A percentile compares a stretch with the other conserved stretches of the same genome.
phyloP scores from a whole-genome alignment of 2,329 filamentous ascomycete species.

The Hymenotorrendiella dingleyae region DNA sequence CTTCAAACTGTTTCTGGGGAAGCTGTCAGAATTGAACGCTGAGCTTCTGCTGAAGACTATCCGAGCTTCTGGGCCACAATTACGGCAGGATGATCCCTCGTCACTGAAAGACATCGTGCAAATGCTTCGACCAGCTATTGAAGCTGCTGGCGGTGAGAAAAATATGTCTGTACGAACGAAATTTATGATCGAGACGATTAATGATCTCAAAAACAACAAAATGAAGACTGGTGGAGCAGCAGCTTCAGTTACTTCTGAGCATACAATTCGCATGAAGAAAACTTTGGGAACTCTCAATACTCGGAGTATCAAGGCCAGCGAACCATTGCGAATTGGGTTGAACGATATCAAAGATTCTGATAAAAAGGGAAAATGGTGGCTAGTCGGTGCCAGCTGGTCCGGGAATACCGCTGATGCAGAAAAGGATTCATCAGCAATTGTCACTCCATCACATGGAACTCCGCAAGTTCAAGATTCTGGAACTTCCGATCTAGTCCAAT shows the following conservation, averaged over 20 bases:
- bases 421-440: conserved; percentile 24
- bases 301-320: conserved; percentile 62
- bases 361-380: conserved; percentile 95
- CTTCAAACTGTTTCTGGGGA: conserved; percentile 67
- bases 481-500: conserved; percentile 29
- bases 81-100: conserved; percentile 83
- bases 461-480: conserved; percentile 30
- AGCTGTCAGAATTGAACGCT: conserved; percentile 78
- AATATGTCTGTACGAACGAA: conserved; percentile 82
- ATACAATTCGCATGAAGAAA: conserved; percentile 85
- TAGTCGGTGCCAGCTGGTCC: conserved; percentile 89
- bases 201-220: conserved; percentile 89
- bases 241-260: conserved; percentile 69
- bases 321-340: conserved; percentile 76
- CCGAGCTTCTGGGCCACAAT: conserved; percentile 71
- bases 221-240: conserved; percentile 69
- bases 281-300: conserved; percentile 71
- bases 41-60: conserved; percentile 83
- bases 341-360: conserved; percentile 77
- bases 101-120: conserved; percentile 84
- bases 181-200: conserved; percentile 97
- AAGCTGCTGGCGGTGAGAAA: conserved; percentile 58
- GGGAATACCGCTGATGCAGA: conserved; percentile 31
- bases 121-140: conserved; percentile 67
- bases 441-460: neutral